Percentiles rank a stretch among this genome's conserved stretches.
phyloP scores from a whole-genome alignment of 352 stramenopile species.

The Stramenopiles sp. region DNA sequence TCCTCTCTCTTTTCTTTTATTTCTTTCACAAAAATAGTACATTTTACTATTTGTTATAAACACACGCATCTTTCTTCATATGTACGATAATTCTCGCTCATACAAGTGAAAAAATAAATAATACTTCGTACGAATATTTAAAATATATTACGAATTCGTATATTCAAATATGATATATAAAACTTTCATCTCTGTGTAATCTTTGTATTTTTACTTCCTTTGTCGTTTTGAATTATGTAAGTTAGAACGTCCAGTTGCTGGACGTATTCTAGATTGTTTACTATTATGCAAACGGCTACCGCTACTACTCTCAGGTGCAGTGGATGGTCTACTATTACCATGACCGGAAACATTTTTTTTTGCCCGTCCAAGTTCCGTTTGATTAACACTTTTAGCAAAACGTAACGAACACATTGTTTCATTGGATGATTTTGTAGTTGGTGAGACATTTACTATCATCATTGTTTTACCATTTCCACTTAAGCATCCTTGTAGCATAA shows the following conservation, averaged over 20 bases:
- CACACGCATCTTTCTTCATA: too few species aligned
- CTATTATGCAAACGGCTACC: background rate
- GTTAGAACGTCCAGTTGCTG: background rate
- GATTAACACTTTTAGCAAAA: constrained; percentile 66
- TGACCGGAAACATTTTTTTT: constrained; percentile 6
- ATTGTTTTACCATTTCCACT: constrained; percentile 96
- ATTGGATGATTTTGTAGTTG: constrained; percentile 71
- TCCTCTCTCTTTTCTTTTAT: too few species aligned
- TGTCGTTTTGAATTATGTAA: background rate
- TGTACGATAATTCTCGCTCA: too few species aligned
- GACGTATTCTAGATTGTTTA: background rate
- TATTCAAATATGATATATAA: too few species aligned
- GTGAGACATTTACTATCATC: constrained; percentile 98
- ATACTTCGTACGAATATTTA: too few species aligned
- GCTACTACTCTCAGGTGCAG: background rate
- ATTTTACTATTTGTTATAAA: too few species aligned
- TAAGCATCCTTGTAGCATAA: constrained; percentile 37
- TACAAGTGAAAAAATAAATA: too few species aligned
- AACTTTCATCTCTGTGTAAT: too few species aligned
- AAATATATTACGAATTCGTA: too few species aligned
- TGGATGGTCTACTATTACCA: background rate
- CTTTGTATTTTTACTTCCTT: background rate
- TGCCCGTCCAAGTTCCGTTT: constrained; percentile 9
- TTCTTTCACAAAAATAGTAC: too few species aligned
- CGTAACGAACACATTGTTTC: constrained; percentile 94